Conservation (phyloP, 208 protist species). For the Trichomonas tenax region DNA sequence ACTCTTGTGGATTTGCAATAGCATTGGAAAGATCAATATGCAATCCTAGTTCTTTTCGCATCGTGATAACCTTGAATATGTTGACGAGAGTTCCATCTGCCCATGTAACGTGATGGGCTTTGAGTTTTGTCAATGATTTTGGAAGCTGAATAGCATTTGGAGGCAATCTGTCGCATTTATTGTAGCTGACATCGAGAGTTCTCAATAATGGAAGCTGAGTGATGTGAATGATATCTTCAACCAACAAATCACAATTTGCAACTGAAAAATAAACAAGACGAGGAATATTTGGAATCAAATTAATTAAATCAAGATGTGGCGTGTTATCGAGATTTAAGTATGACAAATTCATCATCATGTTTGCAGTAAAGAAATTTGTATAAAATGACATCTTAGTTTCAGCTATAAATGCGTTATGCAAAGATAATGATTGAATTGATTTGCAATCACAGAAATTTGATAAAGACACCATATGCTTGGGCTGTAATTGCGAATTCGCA, state of each 20-base stretch:
- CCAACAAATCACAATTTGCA: background rate
- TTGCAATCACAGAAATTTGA: background rate
- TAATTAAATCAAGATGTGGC: background rate
- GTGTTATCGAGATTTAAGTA: background rate
- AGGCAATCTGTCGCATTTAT: background rate
- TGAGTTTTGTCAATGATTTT: background rate
- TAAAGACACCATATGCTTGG: background rate
- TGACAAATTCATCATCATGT: background rate
- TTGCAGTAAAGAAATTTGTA: background rate
- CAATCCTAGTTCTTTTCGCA: background rate
- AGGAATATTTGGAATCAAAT: background rate
- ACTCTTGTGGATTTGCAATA: background rate
- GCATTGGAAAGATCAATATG: background rate
- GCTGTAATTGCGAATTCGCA: background rate
- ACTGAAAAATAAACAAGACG: background rate
- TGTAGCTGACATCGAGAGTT: background rate
- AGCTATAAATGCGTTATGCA: background rate
- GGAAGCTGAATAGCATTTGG: background rate
- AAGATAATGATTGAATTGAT: background rate
- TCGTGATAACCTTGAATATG: background rate
- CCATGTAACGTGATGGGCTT: background rate
- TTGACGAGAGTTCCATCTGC: background rate
- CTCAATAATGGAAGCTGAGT: background rate
- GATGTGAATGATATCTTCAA: background rate
- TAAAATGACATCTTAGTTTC: background rate